Evolutionary conservation across 2,329 filamentous ascomycete genomes (phyloP).

Genomic region (Beauveria medogensis): DNA sequence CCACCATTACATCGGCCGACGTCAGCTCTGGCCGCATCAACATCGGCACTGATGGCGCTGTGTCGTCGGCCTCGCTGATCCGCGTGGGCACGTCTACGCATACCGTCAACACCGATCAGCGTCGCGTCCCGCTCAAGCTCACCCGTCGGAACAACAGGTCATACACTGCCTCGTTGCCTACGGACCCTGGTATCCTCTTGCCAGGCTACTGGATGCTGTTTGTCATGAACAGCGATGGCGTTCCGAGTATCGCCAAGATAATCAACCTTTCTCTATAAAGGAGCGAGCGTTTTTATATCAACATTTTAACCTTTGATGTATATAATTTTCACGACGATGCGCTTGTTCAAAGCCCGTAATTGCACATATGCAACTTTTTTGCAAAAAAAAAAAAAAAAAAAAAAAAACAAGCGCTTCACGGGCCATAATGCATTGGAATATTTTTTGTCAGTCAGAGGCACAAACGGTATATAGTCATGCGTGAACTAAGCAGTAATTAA

Average conservation of each 20-base stretch:
- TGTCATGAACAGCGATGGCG: constrained; percentile 34
- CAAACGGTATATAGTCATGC: background rate
- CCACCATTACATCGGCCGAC: constrained; percentile 29
- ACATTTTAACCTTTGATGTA: background rate
- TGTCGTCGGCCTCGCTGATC: constrained; percentile 30
- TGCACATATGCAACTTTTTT: background rate
- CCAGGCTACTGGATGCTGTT: constrained; percentile 50
- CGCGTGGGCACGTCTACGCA: constrained; percentile 44
- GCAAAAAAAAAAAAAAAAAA: too few relatives aligned
- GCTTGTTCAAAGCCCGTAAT: background rate
- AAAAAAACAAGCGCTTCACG: background rate
- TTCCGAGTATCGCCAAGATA: constrained; percentile 30
- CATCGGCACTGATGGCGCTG: constrained; percentile 19
- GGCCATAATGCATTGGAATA: background rate
- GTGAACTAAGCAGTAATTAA: background rate
- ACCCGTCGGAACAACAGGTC: constrained; percentile 18
- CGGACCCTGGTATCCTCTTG: constrained; percentile 39
- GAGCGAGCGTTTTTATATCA: background rate
- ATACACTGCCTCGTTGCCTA: constrained; percentile 35
- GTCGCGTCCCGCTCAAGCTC: constrained; percentile 38
- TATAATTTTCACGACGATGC: background rate
- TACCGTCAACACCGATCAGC: constrained; percentile 50
- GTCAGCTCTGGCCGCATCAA: constrained; percentile 22
- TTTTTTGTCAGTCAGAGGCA: background rate
- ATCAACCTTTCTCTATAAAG: background rate